Evolutionary conservation across 768 basidiomycete species (phyloP).

Genomic region (Melanogaster broomeanus): DNA sequence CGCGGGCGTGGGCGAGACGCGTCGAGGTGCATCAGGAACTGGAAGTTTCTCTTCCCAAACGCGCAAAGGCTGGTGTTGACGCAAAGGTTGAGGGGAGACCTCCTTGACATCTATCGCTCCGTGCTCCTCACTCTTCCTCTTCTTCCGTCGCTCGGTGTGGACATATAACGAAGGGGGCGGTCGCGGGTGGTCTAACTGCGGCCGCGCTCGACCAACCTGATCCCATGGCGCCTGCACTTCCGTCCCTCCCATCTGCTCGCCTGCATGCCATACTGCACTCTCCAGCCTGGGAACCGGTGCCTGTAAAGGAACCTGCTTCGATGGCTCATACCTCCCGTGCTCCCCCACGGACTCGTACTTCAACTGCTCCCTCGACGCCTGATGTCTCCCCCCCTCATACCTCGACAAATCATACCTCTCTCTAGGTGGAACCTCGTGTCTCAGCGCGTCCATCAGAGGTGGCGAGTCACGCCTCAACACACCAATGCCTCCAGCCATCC

Average conservation of each 20-base stretch:
- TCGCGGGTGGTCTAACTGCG: conserved; percentile 6
- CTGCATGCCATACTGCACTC: conserved; percentile 2
- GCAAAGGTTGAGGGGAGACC: not conserved
- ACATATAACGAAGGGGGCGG: not conserved
- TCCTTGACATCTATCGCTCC: not conserved
- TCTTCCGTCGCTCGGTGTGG: not conserved
- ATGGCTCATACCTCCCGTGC: not conserved
- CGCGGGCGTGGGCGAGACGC: conserved; percentile 10
- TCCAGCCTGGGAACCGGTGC: conserved; percentile 3
- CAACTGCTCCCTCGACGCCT: conserved; percentile 12
- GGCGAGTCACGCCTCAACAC: conserved; percentile 17
- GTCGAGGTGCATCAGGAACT: conserved; percentile 10
- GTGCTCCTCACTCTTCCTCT: not conserved
- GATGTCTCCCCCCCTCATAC: conserved; percentile 16
- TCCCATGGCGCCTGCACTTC: not conserved
- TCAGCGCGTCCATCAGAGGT: conserved; percentile 9
- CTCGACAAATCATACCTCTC: conserved; percentile 5
- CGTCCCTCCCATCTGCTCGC: not conserved
- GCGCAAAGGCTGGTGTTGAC: conserved; percentile 25
- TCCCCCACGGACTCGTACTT: conserved; percentile 6
- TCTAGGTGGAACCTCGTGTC: not conserved
- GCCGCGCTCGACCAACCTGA: conserved; percentile 7
- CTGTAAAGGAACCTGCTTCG: conserved; percentile 3
- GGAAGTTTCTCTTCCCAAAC: conserved; percentile 26
- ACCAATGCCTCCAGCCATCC: conserved; percentile 29